phyloP scores from a whole-genome alignment of 1,284 basidiomycete species.

The Sanghuangporus baumii region DNA sequence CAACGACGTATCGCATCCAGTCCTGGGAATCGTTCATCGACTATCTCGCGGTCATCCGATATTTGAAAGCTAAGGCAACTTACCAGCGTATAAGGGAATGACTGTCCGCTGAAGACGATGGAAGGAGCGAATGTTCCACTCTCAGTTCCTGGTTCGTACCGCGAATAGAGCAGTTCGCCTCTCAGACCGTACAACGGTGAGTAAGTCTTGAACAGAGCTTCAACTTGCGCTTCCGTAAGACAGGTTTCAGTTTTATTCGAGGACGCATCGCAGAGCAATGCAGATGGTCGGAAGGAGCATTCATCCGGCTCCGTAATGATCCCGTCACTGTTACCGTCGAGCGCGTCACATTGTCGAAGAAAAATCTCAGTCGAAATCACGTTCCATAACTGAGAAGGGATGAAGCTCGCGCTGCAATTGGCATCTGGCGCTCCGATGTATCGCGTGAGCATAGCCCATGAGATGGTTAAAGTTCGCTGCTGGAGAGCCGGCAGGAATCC shows the following conservation, averaged over 20 bases:
- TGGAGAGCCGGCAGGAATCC: slow-evolving; percentile 30
- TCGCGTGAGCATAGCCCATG: slow-evolving; percentile 16
- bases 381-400: slow-evolving; percentile 21
- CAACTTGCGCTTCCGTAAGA: slow-evolving; percentile 29
- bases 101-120: slow-evolving; percentile 6
- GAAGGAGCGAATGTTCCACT: not conserved
- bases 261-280: slow-evolving; percentile 21
- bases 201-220: slow-evolving; percentile 29
- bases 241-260: slow-evolving; percentile 25
- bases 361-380: slow-evolving; percentile 25
- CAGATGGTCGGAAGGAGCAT: slow-evolving; percentile 25
- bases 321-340: slow-evolving; percentile 31
- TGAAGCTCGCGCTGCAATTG: slow-evolving; percentile 18
- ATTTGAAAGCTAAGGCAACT: not conserved
- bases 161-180: slow-evolving; percentile 28
- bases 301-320: slow-evolving; percentile 27
- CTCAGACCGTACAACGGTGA: slow-evolving; percentile 26
- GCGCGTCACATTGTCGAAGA: slow-evolving; percentile 28
- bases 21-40: slow-evolving; percentile 1
- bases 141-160: slow-evolving; percentile 21
- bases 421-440: slow-evolving; percentile 16
- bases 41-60: too few species aligned
- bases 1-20: slow-evolving; percentile 19
- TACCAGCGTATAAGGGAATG: slow-evolving; percentile 6
- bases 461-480: slow-evolving; percentile 24